Evolutionary conservation across 1,284 basidiomycete genomes (phyloP), one percentile per base, ranked within the genome.

Genomic region (Microbotryum silenes-acaulis): DNA sequence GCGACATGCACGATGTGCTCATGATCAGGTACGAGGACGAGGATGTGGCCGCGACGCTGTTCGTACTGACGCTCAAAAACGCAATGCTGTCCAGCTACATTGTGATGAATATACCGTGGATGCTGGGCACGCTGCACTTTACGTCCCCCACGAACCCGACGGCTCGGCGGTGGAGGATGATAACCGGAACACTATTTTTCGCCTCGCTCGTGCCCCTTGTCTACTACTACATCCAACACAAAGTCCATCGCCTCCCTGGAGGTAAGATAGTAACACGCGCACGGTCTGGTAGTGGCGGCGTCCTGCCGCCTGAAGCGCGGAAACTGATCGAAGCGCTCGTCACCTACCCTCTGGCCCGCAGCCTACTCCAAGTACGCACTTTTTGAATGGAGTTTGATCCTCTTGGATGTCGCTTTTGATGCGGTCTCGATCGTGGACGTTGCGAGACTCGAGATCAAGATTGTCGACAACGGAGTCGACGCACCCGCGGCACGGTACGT

Each of bases 281-380:
- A 31, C 6, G 31, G 31, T 8, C 31, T 10, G 31, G 31, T 31
- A 31, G 31, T 31, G 31, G 31, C 31, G 31, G 31, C 31, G 31
- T 31, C 31, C 31, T 31, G 31, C 31, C 21, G 7, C 27, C 25
- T 23, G 16, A 57, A 47, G 50, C 56, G 31, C 21, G 46, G 31
- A 31, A 57, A 48, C 51, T 64, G 44, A 56, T 66, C 51, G 31
- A 31, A 10, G 31, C 31, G n/a, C 51, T 55, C 25, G 42, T 27
- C 46, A 44, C 20, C 50, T 6, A n/a, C 16, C 6, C 25, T 7
- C 33, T 29, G 9, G 0, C 54, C 6, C 29, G 20, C 70, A 89
- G 89, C 90, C 12, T 93, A 92, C 75, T 90, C 88, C 0, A 78
- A 78, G 55, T 94, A 92, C 71, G 83, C 86, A 55, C 85, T 92